A percentile compares a stretch with the other conserved stretches of the same genome.
Conservation (phyloP, 139 green algal species). For the Dunaliella primolecta region DNA sequence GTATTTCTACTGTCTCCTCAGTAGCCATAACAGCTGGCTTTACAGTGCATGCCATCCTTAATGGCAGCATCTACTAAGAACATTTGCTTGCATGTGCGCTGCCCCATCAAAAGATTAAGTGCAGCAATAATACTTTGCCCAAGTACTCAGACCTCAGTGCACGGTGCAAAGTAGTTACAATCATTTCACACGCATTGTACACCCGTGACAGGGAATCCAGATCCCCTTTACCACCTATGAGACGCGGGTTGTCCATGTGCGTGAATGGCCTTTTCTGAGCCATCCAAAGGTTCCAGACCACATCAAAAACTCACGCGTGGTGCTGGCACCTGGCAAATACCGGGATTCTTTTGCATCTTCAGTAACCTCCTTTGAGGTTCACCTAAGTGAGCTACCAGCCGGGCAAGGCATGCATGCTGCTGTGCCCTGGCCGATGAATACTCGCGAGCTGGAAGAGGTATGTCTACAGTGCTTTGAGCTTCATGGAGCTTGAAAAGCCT, state of each 20-base stretch:
- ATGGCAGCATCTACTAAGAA: not conserved
- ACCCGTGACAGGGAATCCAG: not conserved
- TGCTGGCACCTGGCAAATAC: not conserved
- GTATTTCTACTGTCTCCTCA: too few species aligned
- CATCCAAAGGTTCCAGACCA: constrained; percentile 27
- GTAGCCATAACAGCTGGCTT: not conserved
- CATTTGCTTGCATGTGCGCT: not conserved
- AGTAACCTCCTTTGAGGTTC: not conserved
- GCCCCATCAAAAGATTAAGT: too few species aligned
- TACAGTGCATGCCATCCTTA: not conserved
- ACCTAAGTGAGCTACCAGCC: not conserved
- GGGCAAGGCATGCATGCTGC: not conserved
- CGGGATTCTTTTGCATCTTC: not conserved
- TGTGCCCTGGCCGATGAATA: constrained; percentile 18
- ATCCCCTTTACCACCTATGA: not conserved
- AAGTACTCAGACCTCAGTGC: not conserved
- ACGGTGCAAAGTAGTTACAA: not conserved
- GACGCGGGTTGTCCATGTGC: constrained; percentile 9
- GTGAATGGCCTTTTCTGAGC: constrained; percentile 28
- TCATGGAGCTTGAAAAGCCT: not conserved
- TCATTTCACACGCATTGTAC: not conserved
- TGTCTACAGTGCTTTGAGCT: not conserved
- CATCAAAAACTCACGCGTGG: constrained; percentile 5
- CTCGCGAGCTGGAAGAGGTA: constrained; percentile 6
- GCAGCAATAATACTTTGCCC: too few species aligned